These are phyloP conservation scores for Glebionis coronaria DNA, from an alignment of 129 eudicot genomes.

Conservation along the genomic window DNA sequence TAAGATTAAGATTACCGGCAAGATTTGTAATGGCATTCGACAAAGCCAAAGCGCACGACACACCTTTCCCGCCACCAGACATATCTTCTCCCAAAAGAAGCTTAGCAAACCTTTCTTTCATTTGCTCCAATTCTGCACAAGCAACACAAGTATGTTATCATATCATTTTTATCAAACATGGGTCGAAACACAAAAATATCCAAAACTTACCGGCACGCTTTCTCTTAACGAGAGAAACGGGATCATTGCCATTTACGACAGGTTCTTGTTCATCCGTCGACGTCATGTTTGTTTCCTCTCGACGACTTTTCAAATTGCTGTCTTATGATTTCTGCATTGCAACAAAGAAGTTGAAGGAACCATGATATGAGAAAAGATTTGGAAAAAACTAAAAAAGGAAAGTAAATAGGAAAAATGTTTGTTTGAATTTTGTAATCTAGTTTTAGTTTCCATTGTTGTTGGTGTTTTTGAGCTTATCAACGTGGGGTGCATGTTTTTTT, in stretches of 20 bases:
- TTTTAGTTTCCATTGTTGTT: constrained; percentile 19
- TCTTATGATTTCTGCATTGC: constrained; percentile 18
- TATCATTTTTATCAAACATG: not conserved
- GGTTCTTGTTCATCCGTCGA: constrained; percentile 27
- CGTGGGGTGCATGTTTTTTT: constrained; percentile 58
- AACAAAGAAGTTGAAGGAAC: constrained; percentile 5
- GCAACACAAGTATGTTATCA: constrained; percentile 3
- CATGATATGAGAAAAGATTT: constrained; percentile 12
- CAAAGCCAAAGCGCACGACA: constrained; percentile 82
- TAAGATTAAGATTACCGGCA: constrained; percentile 47
- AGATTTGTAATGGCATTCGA: constrained; percentile 89
- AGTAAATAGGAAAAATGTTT: not conserved
- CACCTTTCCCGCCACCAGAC: constrained; percentile 97
- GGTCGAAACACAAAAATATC: not conserved
- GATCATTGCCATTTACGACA: constrained; percentile 3
- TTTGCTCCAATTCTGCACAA: constrained; percentile 54
- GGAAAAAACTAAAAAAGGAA: not conserved
- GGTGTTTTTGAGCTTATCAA: constrained; percentile 27
- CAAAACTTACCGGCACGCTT: constrained; percentile 22
- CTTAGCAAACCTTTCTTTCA: constrained; percentile 82
- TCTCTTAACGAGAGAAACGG: constrained; percentile 17
- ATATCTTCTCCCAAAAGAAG: constrained; percentile 82
- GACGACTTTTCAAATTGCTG: not conserved
- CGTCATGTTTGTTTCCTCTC: constrained; percentile 5
- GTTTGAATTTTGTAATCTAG: constrained; percentile 11